Conservation (phyloP, 768 basidiomycete species). For the Russula brevipes region DNA sequence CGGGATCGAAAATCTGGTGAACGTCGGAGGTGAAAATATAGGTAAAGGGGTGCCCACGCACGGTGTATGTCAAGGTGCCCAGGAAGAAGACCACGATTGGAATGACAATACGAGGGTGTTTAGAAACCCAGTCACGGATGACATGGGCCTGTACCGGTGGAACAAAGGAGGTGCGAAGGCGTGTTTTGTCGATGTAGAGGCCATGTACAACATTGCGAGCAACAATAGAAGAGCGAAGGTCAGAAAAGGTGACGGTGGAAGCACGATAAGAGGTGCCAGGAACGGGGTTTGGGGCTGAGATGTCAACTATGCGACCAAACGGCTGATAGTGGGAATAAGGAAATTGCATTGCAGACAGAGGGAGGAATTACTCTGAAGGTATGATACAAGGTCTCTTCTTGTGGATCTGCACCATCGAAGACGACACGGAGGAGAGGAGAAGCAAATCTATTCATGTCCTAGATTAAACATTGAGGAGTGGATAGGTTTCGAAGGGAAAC, state of each 20-base stretch:
- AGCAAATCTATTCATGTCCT: constrained; percentile 86
- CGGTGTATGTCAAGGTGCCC: constrained; percentile 87
- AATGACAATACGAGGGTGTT: constrained; percentile 81
- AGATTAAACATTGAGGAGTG: neutral
- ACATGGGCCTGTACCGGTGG: constrained; percentile 59
- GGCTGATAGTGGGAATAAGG: constrained; percentile 43
- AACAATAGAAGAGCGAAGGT: constrained; percentile 63
- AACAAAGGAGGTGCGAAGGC: constrained; percentile 54
- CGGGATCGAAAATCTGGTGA: constrained; percentile 81
- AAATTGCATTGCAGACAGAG: constrained; percentile 2
- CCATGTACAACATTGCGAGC: constrained; percentile 83
- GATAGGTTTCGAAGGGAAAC: neutral
- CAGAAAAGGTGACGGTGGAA: constrained; percentile 56
- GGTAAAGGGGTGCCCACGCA: constrained; percentile 33
- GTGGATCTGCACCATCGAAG: constrained; percentile 86
- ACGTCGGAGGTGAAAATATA: neutral
- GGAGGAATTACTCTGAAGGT: constrained; percentile 59
- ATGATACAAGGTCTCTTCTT: constrained; percentile 73
- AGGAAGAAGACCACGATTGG: constrained; percentile 81
- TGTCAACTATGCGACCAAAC: constrained; percentile 72
- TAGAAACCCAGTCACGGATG: constrained; percentile 72
- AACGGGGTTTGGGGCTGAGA: constrained; percentile 54
- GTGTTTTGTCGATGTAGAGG: constrained; percentile 37
- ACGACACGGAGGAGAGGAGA: constrained; percentile 66
- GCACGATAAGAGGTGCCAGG: constrained; percentile 64